Conservation (phyloP, 805 yeast genomes). For the Kodamaea kakaduensis region DNA sequence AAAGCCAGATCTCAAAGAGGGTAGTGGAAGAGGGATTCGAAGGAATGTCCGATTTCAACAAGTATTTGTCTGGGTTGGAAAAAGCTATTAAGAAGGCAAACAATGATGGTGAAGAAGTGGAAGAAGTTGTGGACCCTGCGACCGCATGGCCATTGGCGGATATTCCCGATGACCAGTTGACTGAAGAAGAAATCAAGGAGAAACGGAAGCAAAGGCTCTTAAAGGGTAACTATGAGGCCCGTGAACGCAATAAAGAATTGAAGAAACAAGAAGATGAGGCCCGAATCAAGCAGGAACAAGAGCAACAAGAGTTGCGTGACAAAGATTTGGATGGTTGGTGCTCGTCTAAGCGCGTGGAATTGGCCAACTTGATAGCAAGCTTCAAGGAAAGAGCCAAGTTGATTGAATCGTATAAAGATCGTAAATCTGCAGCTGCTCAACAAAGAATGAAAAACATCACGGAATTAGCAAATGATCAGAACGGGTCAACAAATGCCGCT, state of each 20-base stretch:
- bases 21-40: constrained; percentile 74
- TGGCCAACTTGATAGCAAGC: constrained; percentile 54
- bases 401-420: constrained; percentile 73
- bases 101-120: constrained; percentile 44
- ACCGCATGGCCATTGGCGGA: constrained; percentile 70
- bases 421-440: constrained; percentile 90
- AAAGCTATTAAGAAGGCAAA: constrained; percentile 69
- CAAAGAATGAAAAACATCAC: constrained; percentile 89
- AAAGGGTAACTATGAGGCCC: constrained; percentile 86
- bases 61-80: constrained; percentile 61
- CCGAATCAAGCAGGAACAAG: constrained; percentile 54
- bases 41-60: constrained; percentile 65
- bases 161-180: constrained; percentile 77
- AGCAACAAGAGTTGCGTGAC: constrained; percentile 75
- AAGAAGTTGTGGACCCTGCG: constrained; percentile 42
- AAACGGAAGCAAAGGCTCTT: constrained; percentile 78
- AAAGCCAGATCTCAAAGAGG: constrained; percentile 50
- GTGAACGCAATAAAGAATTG: constrained; percentile 75
- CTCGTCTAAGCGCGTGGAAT: constrained; percentile 56
- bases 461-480: constrained; percentile 72
- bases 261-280: constrained; percentile 63
- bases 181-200: constrained; percentile 77
- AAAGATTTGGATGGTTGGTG: constrained; percentile 79
- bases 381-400: constrained; percentile 67
- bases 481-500: constrained; percentile 45